phyloP scores from a whole-genome alignment of 2,329 filamentous ascomycete species.

The Xylariaceae sp. region DNA sequence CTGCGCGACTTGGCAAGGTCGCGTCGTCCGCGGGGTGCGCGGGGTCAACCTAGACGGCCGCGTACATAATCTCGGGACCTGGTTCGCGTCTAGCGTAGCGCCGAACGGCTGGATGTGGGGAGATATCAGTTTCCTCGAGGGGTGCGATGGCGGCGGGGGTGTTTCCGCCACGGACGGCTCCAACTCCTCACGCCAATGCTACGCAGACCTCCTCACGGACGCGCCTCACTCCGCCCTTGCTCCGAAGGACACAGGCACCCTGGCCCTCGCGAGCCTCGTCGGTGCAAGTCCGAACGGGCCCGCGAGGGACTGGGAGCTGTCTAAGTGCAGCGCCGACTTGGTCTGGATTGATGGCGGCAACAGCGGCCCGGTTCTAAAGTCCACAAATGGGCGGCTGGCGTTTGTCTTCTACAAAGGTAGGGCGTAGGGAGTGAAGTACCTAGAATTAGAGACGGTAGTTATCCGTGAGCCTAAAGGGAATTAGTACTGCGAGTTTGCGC shows the following conservation, averaged over 20 bases:
- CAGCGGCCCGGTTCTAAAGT: conserved; percentile 9
- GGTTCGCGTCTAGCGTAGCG: conserved; percentile 19
- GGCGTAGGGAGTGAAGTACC: neutral
- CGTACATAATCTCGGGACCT: conserved; percentile 26
- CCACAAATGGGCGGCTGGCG: conserved; percentile 11
- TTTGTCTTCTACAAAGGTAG: conserved; percentile 15
- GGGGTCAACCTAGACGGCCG: conserved; percentile 22
- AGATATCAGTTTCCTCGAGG: conserved; percentile 26
- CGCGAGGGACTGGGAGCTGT: conserved; percentile 12
- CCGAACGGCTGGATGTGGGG: conserved; percentile 21
- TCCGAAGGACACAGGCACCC: conserved; percentile 12
- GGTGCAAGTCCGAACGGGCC: conserved; percentile 9
- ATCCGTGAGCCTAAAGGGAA: too few species aligned
- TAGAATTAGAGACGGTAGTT: neutral
- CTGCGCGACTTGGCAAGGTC: conserved; percentile 26
- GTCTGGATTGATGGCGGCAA: conserved; percentile 12
- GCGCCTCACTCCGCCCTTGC: conserved; percentile 21
- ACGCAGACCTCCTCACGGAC: conserved; percentile 18
- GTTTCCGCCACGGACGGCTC: conserved; percentile 22
- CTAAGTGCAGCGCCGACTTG: conserved; percentile 7
- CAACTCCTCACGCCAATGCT: conserved; percentile 16
- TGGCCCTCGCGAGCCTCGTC: conserved; percentile 8
- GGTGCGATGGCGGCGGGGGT: conserved; percentile 25
- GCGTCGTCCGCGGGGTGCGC: conserved; percentile 25
- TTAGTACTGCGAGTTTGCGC: too few species aligned